phyloP scores from a whole-genome alignment of 495 filamentous ascomycete species.

The Schizothecium vesticola region DNA sequence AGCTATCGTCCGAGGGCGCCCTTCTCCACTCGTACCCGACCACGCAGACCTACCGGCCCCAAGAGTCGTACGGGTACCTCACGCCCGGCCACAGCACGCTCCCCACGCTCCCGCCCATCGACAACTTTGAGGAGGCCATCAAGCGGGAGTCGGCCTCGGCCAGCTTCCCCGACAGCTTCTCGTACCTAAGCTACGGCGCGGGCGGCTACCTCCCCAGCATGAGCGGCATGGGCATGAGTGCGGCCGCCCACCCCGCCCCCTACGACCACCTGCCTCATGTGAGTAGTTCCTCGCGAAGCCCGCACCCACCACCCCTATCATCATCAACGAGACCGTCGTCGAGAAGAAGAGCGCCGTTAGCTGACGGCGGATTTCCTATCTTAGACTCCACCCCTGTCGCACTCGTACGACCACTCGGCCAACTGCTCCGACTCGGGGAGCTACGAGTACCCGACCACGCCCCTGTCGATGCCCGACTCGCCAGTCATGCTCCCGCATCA shows the following conservation, averaged over 20 bases:
- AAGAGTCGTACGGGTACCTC: slow-evolving; percentile 62
- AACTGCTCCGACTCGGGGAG: slow-evolving; percentile 53
- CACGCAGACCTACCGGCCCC: slow-evolving; percentile 58
- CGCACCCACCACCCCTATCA: slow-evolving; percentile 20
- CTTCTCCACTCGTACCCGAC: slow-evolving; percentile 59
- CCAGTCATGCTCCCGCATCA: slow-evolving; percentile 44
- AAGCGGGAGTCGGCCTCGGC: slow-evolving; percentile 51
- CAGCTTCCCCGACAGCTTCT: slow-evolving; percentile 60
- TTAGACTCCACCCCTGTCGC: slow-evolving; percentile 75
- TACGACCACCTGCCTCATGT: slow-evolving; percentile 67
- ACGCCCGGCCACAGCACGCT: slow-evolving; percentile 49
- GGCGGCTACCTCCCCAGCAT: slow-evolving; percentile 63
- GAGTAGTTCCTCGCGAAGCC: slow-evolving; percentile 45
- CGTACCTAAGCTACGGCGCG: slow-evolving; percentile 66
- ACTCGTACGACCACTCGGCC: slow-evolving; percentile 71
- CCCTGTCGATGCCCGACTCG: slow-evolving; percentile 61
- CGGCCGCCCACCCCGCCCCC: slow-evolving; percentile 39
- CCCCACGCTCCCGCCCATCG: slow-evolving; percentile 60
- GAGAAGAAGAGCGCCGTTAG: slow-evolving; percentile 33
- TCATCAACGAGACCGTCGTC: slow-evolving; percentile 30
- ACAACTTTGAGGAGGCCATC: slow-evolving; percentile 55
- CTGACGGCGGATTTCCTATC: slow-evolving; percentile 43
- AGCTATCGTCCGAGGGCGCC: slow-evolving; percentile 57
- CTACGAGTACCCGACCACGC: slow-evolving; percentile 60
- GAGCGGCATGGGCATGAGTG: slow-evolving; percentile 49